Percentiles rank a stretch among this genome's conserved stretches.
Conservation (phyloP, 2,329 filamentous ascomycete genomes). For the Aspergillus floridensis region DNA sequence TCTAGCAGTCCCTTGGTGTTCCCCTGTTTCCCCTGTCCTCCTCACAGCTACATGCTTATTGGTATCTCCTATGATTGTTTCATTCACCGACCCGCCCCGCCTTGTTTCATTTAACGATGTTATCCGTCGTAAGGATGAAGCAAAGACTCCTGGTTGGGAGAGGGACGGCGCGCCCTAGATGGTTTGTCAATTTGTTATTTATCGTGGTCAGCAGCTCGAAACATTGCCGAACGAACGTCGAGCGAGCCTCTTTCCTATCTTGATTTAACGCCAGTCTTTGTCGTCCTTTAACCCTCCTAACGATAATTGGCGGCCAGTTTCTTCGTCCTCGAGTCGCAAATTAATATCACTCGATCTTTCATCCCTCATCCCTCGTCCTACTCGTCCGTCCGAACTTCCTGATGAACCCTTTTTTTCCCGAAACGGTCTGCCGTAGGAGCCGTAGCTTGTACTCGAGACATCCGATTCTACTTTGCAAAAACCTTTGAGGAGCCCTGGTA, state of each 20-base stretch:
- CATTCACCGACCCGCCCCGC: neutral
- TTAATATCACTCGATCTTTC: conserved; percentile 24
- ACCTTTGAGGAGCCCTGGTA: neutral
- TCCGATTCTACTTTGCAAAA: neutral
- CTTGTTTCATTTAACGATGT: neutral
- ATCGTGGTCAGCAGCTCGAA: conserved; percentile 30
- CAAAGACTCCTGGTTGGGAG: conserved; percentile 7
- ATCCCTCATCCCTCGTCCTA: conserved; percentile 15
- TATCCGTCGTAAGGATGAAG: neutral
- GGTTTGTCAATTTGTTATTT: conserved; percentile 24
- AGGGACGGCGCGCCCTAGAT: conserved; percentile 6
- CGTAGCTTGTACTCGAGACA: conserved; percentile 4
- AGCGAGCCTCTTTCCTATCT: conserved; percentile 21
- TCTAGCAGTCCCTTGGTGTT: neutral
- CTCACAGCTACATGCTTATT: neutral
- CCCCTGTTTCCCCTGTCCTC: neutral
- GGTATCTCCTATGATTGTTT: neutral
- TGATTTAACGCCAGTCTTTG: conserved; percentile 17
- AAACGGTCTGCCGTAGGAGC: conserved; percentile 5
- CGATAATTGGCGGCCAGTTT: conserved; percentile 24
- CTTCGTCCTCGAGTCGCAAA: conserved; percentile 22
- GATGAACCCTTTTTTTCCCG: conserved; percentile 1
- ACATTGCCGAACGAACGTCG: conserved; percentile 27
- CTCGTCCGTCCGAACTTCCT: conserved; percentile 13
- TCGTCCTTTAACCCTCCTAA: conserved; percentile 23